Percentiles rank a stretch among this genome's conserved stretches.
phyloP scores from a whole-genome alignment of 345 rosid species.

The Nephelium lappaceum region DNA sequence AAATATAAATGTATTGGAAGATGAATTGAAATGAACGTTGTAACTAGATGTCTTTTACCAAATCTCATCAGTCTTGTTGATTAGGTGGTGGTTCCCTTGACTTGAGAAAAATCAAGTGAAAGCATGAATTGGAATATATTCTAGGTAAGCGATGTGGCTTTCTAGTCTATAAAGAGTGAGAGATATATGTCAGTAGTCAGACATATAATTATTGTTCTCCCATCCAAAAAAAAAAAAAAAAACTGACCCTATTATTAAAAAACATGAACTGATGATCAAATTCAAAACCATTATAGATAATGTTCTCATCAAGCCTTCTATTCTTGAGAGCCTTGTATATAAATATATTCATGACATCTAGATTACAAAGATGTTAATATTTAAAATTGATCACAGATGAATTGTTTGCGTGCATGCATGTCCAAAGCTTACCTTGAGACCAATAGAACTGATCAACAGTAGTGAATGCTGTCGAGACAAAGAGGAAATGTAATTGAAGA shows the following conservation, averaged over 20 bases:
- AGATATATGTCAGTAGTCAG: not conserved
- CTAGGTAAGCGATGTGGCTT: constrained; percentile 4
- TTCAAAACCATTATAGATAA: too few species aligned
- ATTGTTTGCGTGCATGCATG: constrained; percentile 21
- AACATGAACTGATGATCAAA: too few species aligned
- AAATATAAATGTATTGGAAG: not conserved
- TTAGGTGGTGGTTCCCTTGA: constrained; percentile 28
- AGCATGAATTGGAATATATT: not conserved
- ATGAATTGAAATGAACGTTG: constrained; percentile 18
- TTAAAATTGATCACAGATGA: not conserved
- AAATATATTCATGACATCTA: too few species aligned
- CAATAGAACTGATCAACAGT: not conserved
- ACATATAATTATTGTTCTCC: too few species aligned
- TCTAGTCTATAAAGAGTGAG: not conserved
- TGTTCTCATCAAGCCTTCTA: too few species aligned
- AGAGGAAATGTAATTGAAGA: constrained; percentile 28
- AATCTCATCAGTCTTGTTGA: constrained; percentile 13
- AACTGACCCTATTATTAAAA: not conserved
- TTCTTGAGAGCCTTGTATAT: too few species aligned
- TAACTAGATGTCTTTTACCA: constrained; percentile 26
- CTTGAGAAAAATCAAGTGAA: constrained; percentile 16
- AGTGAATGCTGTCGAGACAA: constrained; percentile 14
- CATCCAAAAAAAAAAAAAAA: too few species aligned
- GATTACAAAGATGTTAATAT: too few species aligned
- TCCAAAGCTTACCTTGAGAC: constrained; percentile 27